Conservation (phyloP, 345 rosid genomes). For the Rhodamnia rubescens region DNA sequence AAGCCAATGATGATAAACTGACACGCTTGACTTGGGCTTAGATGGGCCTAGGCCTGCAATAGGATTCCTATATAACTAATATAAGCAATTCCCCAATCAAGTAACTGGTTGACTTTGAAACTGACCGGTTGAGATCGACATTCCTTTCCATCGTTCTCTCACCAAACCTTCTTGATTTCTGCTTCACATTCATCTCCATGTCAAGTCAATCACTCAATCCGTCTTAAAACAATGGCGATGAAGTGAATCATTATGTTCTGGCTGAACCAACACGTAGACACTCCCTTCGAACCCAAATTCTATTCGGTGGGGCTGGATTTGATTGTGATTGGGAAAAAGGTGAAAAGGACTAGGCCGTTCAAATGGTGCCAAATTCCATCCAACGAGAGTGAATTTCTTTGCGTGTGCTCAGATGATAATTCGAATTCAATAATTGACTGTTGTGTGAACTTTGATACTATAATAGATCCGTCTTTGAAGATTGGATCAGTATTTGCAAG, state of each 20-base stretch:
- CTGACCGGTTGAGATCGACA: background rate
- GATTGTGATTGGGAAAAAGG: background rate
- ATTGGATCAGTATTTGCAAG: no score
- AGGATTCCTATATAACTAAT: background rate
- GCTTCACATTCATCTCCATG: background rate
- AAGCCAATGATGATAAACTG: background rate
- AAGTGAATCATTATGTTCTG: background rate
- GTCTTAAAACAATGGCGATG: background rate
- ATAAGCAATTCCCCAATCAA: background rate
- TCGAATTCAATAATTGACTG: no score
- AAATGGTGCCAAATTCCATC: background rate
- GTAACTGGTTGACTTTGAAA: background rate
- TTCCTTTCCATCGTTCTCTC: background rate
- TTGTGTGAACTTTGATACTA: no score
- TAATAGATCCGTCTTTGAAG: no score
- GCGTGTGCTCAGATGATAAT: no score
- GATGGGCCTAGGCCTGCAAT: background rate
- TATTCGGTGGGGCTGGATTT: background rate
- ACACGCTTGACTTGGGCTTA: background rate
- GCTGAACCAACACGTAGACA: background rate
- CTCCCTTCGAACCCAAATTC: background rate
- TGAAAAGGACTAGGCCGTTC: background rate
- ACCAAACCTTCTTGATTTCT: background rate
- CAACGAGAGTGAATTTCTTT: no score
- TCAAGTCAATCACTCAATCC: background rate